Conservation (phyloP, 2,329 filamentous ascomycete species). For the Colletotrichum kahawae region DNA sequence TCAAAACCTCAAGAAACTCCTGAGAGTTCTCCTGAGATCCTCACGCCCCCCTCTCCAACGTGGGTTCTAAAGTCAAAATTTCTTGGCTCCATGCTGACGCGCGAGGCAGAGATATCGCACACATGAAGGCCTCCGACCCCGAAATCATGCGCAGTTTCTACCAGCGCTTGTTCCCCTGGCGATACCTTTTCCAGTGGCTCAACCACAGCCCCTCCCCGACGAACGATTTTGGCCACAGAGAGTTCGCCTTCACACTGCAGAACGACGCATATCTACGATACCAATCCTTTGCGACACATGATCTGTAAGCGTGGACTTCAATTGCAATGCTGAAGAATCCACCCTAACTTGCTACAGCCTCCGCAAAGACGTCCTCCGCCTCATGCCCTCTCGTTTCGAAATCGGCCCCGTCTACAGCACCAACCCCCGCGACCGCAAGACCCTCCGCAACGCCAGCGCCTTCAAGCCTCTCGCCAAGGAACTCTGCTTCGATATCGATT, state of each 20-base stretch:
- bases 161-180: constrained; percentile 92
- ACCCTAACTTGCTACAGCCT: constrained; percentile 55
- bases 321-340: neutral
- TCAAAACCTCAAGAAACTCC: constrained; percentile 45
- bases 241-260: constrained; percentile 94
- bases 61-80: constrained; percentile 31
- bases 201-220: constrained; percentile 89
- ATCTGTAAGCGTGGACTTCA: constrained; percentile 45
- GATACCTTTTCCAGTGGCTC: constrained; percentile 95
- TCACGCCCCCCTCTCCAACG: constrained; percentile 47
- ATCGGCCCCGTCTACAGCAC: constrained; percentile 97
- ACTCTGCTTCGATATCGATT: constrained; percentile 98
- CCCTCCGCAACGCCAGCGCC: constrained; percentile 76
- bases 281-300: constrained; percentile 67
- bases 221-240: constrained; percentile 88
- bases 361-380: constrained; percentile 86
- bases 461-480: constrained; percentile 93
- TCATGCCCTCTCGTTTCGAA: constrained; percentile 94
- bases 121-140: constrained; percentile 68
- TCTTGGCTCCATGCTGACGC: neutral
- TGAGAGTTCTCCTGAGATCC: constrained; percentile 43
- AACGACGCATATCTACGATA: constrained; percentile 94
- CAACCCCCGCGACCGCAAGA: constrained; percentile 93
- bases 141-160: constrained; percentile 94
- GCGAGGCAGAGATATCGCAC: constrained; percentile 33